Evolutionary conservation across 768 basidiomycete genomes (phyloP).

Genomic region (Pleurotus tuoliensis): DNA sequence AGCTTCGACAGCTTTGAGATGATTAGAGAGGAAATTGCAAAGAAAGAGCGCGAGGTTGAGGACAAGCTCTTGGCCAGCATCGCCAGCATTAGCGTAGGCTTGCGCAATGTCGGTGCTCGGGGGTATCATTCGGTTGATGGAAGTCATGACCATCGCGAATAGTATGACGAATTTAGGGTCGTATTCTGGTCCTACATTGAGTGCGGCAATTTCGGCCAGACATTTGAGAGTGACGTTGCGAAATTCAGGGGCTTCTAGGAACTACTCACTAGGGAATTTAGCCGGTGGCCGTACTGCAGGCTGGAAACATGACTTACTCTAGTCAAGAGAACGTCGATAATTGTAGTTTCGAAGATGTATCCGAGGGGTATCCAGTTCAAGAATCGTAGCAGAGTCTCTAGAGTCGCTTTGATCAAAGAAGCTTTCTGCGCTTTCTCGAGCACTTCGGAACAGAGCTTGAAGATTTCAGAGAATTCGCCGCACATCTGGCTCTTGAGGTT

Average conservation of each 20-base stretch:
- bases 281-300: conserved; percentile 8
- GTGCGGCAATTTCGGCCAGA: conserved; percentile 91
- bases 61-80: conserved; percentile 94
- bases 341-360: conserved; percentile 97
- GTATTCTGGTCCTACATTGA: conserved; percentile 94
- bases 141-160: conserved; percentile 98
- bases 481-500: conserved; percentile 98
- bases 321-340: conserved; percentile 90
- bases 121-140: conserved; percentile 94
- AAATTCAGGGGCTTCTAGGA: conserved; percentile 95
- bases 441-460: conserved; percentile 95
- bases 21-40: conserved; percentile 90
- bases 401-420: conserved; percentile 87
- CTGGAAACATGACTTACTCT: conserved; percentile 55
- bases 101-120: conserved; percentile 92
- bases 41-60: conserved; percentile 98
- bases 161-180: conserved; percentile 97
- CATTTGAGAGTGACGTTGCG: conserved; percentile 97
- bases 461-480: conserved; percentile 95
- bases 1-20: conserved; percentile 92
- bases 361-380: conserved; percentile 99
- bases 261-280: conserved; percentile 45
- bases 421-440: conserved; percentile 96
- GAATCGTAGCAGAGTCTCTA: conserved; percentile 94
- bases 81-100: conserved; percentile 85